phyloP scores from a whole-genome alignment of 305 asterid species.

The Fraxinus xanthoxyloides region DNA sequence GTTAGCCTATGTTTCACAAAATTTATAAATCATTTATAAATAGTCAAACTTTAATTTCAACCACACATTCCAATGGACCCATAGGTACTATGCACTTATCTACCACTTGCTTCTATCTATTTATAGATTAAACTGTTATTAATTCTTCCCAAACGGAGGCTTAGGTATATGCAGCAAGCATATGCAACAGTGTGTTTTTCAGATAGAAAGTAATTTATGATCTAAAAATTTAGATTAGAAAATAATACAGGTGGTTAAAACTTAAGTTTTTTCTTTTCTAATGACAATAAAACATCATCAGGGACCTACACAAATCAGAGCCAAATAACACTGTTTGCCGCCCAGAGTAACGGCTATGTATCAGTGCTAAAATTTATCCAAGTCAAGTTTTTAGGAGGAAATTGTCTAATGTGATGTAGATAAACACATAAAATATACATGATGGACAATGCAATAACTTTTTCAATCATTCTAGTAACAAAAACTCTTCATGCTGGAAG shows the following conservation, averaged over 20 bases:
- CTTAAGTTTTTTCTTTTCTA: neutral
- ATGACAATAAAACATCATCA: neutral
- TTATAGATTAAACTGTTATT: neutral
- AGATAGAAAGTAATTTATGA: neutral
- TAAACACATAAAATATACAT: neutral
- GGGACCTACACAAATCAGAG: neutral
- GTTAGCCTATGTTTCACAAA: neutral
- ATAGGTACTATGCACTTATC: neutral
- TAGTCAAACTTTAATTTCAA: neutral
- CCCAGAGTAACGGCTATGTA: neutral
- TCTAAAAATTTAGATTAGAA: neutral
- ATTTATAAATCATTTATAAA: neutral
- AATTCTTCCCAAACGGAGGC: neutral
- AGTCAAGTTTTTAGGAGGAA: neutral
- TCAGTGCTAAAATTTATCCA: neutral
- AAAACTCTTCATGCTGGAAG: neutral
- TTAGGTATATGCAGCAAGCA: neutral
- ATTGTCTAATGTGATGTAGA: neutral
- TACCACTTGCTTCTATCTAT: neutral
- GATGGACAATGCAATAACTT: neutral
- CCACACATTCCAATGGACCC: neutral
- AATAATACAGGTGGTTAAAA: neutral
- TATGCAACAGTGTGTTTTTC: neutral
- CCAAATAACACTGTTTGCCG: neutral
- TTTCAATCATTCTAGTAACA: neutral